A percentile compares a stretch with the other conserved stretches of the same genome.
These are phyloP conservation scores for Kwoniella dendrophila DNA, from an alignment of 768 basidiomycete species.

Conservation along the genomic window DNA sequence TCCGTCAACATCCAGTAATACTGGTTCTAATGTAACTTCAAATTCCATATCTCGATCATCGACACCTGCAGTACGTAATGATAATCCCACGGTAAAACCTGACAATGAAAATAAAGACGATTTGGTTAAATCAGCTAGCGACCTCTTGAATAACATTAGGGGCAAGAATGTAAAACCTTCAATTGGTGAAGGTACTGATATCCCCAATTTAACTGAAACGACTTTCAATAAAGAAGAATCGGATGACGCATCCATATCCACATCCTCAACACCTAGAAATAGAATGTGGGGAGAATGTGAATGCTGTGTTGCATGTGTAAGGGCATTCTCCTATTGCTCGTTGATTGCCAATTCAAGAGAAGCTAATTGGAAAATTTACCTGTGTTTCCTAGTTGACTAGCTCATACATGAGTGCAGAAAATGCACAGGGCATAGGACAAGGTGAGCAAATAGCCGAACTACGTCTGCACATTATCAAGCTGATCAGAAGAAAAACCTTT, in stretches of 20 bases:
- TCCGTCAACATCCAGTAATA: background rate
- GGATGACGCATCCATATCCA: constrained; percentile 1
- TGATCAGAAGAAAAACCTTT: no score
- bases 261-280: background rate
- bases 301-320: constrained; percentile 42
- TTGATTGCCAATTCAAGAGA: background rate
- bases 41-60: background rate
- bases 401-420: constrained; percentile 40
- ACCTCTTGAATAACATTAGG: constrained; percentile 3
- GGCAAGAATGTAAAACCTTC: background rate
- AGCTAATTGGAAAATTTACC: background rate
- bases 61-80: background rate
- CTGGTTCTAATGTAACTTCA: background rate
- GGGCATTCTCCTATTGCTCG: background rate
- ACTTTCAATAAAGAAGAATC: background rate
- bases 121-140: constrained; percentile 4
- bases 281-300: constrained; percentile 35
- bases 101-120: background rate
- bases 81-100: background rate
- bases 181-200: constrained; percentile 1
- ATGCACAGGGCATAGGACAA: constrained; percentile 44
- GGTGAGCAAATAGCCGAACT: no score
- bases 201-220: constrained; percentile 7
- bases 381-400: background rate
- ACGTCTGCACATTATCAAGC: no score